phyloP scores from a whole-genome alignment of 2,329 filamentous ascomycete species.

The Phyllosticta capitalensis region DNA sequence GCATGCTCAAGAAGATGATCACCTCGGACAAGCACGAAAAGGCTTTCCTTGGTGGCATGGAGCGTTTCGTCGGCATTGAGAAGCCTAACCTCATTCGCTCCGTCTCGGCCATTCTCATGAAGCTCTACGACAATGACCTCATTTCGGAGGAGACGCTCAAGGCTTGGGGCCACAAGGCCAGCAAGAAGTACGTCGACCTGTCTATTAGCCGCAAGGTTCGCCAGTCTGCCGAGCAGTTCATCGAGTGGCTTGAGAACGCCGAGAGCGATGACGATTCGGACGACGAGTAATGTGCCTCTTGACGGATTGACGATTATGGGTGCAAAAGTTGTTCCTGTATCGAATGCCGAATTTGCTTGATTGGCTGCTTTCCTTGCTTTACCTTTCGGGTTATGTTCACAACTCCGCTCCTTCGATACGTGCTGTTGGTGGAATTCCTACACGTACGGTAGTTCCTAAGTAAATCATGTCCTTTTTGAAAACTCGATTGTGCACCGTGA shows the following conservation, averaged over 20 bases:
- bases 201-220: conserved; percentile 87
- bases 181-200: conserved; percentile 95
- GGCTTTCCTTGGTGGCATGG: conserved; percentile 86
- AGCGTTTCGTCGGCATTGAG: conserved; percentile 81
- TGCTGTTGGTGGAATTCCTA: not conserved
- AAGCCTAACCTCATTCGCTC: conserved; percentile 68
- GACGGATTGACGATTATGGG: not conserved
- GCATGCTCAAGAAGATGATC: conserved; percentile 86
- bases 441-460: not conserved
- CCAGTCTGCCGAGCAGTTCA: conserved; percentile 87
- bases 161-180: conserved; percentile 88
- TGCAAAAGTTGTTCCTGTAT: not conserved
- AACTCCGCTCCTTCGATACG: conserved; percentile 3
- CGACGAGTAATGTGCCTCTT: conserved; percentile 7
- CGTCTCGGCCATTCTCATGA: conserved; percentile 77
- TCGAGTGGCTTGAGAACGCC: conserved; percentile 85
- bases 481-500: not conserved
- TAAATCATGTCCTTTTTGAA: not conserved
- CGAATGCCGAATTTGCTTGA: not conserved
- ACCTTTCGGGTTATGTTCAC: not conserved
- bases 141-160: conserved; percentile 79
- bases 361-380: not conserved
- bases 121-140: conserved; percentile 85
- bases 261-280: conserved; percentile 60
- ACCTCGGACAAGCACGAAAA: conserved; percentile 91